A percentile compares a stretch with the other conserved stretches of the same genome.
Evolutionary conservation across 352 stramenopile genomes (phyloP).

Genomic region (Aphanomyces euteiches): DNA sequence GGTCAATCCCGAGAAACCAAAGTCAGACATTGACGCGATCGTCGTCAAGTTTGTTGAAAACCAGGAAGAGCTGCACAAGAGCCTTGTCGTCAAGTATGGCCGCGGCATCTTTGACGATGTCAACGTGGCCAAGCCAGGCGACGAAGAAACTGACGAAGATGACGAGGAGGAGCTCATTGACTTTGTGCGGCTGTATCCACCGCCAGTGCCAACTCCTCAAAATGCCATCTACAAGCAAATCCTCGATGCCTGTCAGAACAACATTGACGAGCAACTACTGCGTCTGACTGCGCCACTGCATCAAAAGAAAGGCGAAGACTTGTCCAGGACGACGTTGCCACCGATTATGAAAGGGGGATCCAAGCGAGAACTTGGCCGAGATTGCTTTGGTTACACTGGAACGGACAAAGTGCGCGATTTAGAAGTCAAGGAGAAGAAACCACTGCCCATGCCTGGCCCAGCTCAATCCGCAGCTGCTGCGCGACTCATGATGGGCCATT

Average conservation of each 20-base stretch:
- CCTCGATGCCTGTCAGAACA: conserved; percentile 69
- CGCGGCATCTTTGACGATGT: conserved; percentile 41
- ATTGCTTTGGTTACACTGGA: conserved; percentile 76
- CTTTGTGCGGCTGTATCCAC: conserved; percentile 64
- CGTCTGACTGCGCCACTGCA: conserved; percentile 73
- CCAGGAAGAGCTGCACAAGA: conserved; percentile 62
- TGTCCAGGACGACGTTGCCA: conserved; percentile 36
- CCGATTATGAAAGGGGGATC: conserved; percentile 54
- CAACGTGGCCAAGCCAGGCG: conserved; percentile 1
- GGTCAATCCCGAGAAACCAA: conserved; percentile 49
- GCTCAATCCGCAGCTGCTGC: conserved; percentile 74
- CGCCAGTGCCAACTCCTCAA: conserved; percentile 38
- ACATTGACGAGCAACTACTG: conserved; percentile 79
- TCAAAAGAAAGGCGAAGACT: conserved; percentile 51
- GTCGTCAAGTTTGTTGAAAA: conserved; percentile 58
- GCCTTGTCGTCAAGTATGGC: conserved; percentile 64
- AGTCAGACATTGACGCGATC: conserved; percentile 70
- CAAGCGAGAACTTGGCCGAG: conserved; percentile 54
- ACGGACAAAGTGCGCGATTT: conserved; percentile 73
- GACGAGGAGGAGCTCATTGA: conserved; percentile 58
- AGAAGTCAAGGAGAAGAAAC: conserved; percentile 51
- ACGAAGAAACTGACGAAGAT: background rate
- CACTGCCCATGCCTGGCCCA: conserved; percentile 53
- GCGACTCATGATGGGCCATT: conserved; percentile 79
- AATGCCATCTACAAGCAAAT: conserved; percentile 70